Conservation (phyloP, 306 rosid species). For the Hylodesmum podocarpum region DNA sequence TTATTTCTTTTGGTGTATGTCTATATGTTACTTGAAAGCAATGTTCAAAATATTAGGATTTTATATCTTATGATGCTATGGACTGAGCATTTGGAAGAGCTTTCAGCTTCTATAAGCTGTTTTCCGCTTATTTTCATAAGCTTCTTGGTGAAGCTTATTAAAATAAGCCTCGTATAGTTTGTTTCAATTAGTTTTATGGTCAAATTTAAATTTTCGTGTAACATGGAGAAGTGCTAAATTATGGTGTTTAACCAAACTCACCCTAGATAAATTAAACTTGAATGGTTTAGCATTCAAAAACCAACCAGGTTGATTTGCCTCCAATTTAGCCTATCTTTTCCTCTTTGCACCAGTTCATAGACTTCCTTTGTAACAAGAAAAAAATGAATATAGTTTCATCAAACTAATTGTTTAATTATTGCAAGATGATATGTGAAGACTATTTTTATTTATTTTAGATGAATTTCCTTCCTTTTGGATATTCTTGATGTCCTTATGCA, state of each 20-base stretch:
- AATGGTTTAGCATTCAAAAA: not conserved
- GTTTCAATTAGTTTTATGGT: not conserved
- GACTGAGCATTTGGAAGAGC: not conserved
- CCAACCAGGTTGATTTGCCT: constrained; percentile 3
- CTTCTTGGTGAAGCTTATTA: not conserved
- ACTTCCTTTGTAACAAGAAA: not conserved
- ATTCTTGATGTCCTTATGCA: not conserved
- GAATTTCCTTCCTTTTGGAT: not conserved
- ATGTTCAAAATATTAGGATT: constrained; percentile 8
- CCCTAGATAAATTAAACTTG: not conserved
- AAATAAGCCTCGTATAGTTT: not conserved
- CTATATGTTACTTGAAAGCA: constrained; percentile 30
- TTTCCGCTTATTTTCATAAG: not conserved
- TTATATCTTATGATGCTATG: not conserved
- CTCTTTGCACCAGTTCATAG: constrained; percentile 11
- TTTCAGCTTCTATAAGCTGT: not conserved
- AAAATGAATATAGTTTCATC: not conserved
- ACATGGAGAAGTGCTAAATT: not conserved
- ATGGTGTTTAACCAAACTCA: not conserved
- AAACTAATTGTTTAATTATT: not conserved
- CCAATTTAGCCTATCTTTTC: not conserved
- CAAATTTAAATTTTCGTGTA: not conserved
- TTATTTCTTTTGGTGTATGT: not conserved
- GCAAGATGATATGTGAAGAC: not conserved
- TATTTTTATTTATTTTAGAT: constrained; percentile 4